A percentile compares a stretch with the other conserved stretches of the same genome.
phyloP scores from a whole-genome alignment of 495 filamentous ascomycete genomes.

The Cairneyella variabilis region DNA sequence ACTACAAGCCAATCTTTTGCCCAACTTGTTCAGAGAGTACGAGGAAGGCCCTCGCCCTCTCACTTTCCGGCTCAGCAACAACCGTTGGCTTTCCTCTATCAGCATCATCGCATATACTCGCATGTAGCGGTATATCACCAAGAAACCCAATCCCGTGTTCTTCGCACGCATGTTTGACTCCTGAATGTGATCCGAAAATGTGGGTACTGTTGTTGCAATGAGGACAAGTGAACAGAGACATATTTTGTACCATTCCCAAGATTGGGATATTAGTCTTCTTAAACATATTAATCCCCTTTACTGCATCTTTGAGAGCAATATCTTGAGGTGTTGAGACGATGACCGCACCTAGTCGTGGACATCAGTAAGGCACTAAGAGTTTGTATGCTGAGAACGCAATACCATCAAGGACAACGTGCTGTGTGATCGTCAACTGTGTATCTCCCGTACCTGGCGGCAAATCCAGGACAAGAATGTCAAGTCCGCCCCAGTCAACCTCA shows the following conservation, averaged over 20 bases:
- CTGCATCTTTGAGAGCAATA: slow-evolving; percentile 80
- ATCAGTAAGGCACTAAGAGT: slow-evolving; percentile 11
- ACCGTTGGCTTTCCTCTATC: slow-evolving; percentile 89
- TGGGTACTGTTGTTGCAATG: slow-evolving; percentile 67
- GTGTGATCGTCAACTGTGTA: slow-evolving; percentile 86
- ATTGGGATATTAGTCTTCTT: slow-evolving; percentile 69
- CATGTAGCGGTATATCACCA: slow-evolving; percentile 87
- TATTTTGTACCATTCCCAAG: slow-evolving; percentile 94
- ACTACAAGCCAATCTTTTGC: slow-evolving; percentile 15
- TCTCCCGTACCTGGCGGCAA: slow-evolving; percentile 94
- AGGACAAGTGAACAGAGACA: slow-evolving; percentile 83
- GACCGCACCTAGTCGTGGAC: too few species aligned
- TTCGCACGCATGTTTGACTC: slow-evolving; percentile 51
- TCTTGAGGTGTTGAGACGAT: slow-evolving; percentile 93
- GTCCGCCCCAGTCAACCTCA: slow-evolving; percentile 83
- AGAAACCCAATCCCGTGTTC: slow-evolving; percentile 70
- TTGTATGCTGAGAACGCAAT: neutral
- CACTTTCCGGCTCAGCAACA: slow-evolving; percentile 74
- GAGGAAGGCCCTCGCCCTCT: slow-evolving; percentile 66
- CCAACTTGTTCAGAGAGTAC: slow-evolving; percentile 61
- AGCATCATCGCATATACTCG: slow-evolving; percentile 81
- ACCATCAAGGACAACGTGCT: slow-evolving; percentile 84
- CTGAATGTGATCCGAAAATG: slow-evolving; percentile 59
- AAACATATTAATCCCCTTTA: slow-evolving; percentile 91
- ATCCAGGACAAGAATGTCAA: slow-evolving; percentile 85